These are phyloP conservation scores for Capsicum chinense DNA, from an alignment of 257 asterid genomes.

Conservation along the genomic window DNA sequence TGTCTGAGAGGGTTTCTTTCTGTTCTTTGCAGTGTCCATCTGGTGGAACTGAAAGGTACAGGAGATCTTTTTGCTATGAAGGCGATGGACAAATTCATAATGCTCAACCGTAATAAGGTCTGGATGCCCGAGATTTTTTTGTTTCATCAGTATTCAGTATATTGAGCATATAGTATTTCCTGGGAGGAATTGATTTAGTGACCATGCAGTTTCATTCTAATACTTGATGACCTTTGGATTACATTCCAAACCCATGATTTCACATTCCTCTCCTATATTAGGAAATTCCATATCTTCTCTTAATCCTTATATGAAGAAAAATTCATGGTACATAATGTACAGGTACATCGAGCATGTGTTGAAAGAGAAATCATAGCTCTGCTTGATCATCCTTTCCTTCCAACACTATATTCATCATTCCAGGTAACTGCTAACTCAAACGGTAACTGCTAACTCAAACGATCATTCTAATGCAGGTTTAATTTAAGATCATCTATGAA, in stretches of 20 bases:
- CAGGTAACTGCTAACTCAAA: slow-evolving; percentile 58
- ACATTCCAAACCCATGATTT: neutral
- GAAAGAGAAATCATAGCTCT: slow-evolving; percentile 91
- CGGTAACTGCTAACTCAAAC: slow-evolving; percentile 49
- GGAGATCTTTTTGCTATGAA: slow-evolving; percentile 91
- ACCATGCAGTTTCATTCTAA: neutral
- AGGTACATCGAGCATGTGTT: slow-evolving; percentile 97
- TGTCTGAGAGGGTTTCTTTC: slow-evolving; percentile 2
- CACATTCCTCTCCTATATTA: neutral
- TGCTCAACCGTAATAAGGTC: slow-evolving; percentile 96
- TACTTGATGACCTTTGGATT: slow-evolving; percentile 21
- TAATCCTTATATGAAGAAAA: neutral
- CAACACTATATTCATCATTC: slow-evolving; percentile 84
- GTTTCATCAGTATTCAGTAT: neutral
- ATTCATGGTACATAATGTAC: slow-evolving; percentile 33
- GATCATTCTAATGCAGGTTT: slow-evolving; percentile 27
- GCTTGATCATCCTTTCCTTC: slow-evolving; percentile 99
- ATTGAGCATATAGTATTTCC: neutral
- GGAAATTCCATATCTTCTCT: neutral
- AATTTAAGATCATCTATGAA: neutral
- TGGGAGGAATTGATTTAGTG: neutral
- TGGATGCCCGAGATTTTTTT: neutral
- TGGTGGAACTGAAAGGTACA: slow-evolving; percentile 86
- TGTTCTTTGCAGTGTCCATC: slow-evolving; percentile 79
- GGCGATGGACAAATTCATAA: slow-evolving; percentile 96